These are phyloP conservation scores for Apiospora saccharicola DNA, from an alignment of 2,329 filamentous ascomycete species.

Conservation along the genomic window DNA sequence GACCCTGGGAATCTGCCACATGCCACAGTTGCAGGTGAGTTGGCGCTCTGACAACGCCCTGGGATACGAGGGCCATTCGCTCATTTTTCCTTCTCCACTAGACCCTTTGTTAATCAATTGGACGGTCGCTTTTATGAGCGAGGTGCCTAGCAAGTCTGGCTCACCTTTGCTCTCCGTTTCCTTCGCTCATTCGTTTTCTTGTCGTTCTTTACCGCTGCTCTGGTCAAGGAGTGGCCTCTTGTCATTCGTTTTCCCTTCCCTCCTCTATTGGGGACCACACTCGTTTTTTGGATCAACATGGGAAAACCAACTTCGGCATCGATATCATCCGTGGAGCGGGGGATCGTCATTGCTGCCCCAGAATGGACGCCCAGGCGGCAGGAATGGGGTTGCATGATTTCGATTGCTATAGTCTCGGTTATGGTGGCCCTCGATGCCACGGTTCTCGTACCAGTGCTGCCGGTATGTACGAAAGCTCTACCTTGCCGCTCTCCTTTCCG, in stretches of 20 bases:
- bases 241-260: neutral
- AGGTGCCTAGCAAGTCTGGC: neutral
- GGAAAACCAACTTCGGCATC: neutral
- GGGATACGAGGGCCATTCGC: neutral
- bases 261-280: neutral
- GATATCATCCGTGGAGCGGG: neutral
- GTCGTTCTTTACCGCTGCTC: neutral
- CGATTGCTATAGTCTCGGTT: conserved; percentile 52
- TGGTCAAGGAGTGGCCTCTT: neutral
- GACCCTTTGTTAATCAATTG: neutral
- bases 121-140: neutral
- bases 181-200: neutral
- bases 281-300: neutral
- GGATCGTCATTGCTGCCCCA: neutral
- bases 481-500: too few relatives aligned
- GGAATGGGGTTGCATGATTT: conserved; percentile 50
- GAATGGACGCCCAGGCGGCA: conserved; percentile 47
- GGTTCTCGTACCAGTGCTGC: conserved; percentile 53
- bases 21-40: neutral
- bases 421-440: conserved; percentile 59
- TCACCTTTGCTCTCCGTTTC: neutral
- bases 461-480: conserved; percentile 41
- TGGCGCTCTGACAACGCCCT: neutral
- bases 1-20: neutral
- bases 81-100: neutral